Evolutionary conservation across 805 yeast species (phyloP).

Genomic region (Suhomyces faveliae): DNA sequence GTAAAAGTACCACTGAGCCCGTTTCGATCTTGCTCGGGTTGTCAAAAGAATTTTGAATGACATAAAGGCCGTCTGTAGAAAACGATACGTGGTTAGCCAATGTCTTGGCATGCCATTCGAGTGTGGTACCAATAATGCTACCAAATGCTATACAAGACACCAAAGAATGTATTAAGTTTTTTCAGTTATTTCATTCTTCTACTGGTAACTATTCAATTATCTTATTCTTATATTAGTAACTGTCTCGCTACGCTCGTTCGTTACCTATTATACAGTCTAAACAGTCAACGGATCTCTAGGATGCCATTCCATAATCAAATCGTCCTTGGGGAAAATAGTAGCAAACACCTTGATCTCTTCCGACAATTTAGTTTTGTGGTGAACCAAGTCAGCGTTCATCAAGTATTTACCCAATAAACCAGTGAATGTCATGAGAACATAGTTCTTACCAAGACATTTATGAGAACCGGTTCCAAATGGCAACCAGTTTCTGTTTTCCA

Average conservation of each 20-base stretch:
- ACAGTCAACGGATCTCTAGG: constrained; percentile 52
- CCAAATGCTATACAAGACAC: too few species aligned
- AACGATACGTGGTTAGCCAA: constrained; percentile 93
- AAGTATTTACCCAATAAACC: constrained; percentile 90
- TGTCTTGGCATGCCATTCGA: constrained; percentile 98
- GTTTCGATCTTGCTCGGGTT: constrained; percentile 94
- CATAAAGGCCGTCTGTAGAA: constrained; percentile 89
- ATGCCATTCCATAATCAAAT: constrained; percentile 74
- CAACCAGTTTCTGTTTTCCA: constrained; percentile 86
- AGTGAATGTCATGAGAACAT: constrained; percentile 86
- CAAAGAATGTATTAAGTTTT: too few species aligned
- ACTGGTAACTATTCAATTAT: too few species aligned
- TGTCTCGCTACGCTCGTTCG: too few species aligned
- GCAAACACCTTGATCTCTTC: constrained; percentile 97
- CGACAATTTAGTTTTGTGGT: constrained; percentile 76
- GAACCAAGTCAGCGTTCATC: constrained; percentile 75
- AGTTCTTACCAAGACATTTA: constrained; percentile 91
- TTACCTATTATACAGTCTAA: too few species aligned
- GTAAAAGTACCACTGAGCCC: constrained; percentile 88
- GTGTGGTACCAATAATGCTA: too few species aligned
- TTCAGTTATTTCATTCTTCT: too few species aligned
- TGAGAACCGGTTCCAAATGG: constrained; percentile 98
- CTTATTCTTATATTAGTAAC: too few species aligned
- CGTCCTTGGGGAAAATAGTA: constrained; percentile 97
- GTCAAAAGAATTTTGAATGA: constrained; percentile 93